Base-by-base conservation (phyloP, 257 asterid species). In the Scutellaria baicalensis region DNA sequence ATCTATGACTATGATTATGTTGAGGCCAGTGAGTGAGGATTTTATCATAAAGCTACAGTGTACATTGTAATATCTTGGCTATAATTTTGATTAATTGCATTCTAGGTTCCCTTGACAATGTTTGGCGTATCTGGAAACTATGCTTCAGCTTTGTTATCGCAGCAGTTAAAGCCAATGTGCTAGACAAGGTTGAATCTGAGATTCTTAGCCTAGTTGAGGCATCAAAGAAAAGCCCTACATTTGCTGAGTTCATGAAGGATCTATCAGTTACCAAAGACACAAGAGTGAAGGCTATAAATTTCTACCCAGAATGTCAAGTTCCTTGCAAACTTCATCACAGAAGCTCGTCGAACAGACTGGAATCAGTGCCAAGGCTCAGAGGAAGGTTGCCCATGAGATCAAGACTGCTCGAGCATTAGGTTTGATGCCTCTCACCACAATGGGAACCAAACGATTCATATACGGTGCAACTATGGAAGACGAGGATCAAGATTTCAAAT, bases 121-220 rank as follows among this genome's bases (percentile, higher is more conserved):
- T 94, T 75, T 75, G 99, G 97, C 13, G 87, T 80, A 44, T 84
- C 93, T 79, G 97, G 96, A 73, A 91, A 94, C 85, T 94, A 94
- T 81, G 96, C 97, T 54, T 81, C 97, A 0, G 96, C 97, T 38
- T 76, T 94, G 77, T 93, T 82, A 81, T 91, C 20, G 80, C 93
- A 64, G 88, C 97, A 9, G 97, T 89, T 69, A 94, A 88, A 80
- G 89, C 85, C 45, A 91, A 88, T 62, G 45, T 67, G 42, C 79
- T 94, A 82, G 97, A 94, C 55, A 88, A 85, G 84, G 99, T 91
- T 69, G 96, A 94, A 73, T 70, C 93, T 12, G 97, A 94, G 87
- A 77, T 94, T 68, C 76, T 66, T 74, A 77, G 80, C 72, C 81
- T 94, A 12, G 77, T 91, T 44, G 93, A 77, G 84, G 96, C 99